Evolutionary conservation across 2,329 filamentous ascomycete species (phyloP).

Genomic region (Alternaria rosae): DNA sequence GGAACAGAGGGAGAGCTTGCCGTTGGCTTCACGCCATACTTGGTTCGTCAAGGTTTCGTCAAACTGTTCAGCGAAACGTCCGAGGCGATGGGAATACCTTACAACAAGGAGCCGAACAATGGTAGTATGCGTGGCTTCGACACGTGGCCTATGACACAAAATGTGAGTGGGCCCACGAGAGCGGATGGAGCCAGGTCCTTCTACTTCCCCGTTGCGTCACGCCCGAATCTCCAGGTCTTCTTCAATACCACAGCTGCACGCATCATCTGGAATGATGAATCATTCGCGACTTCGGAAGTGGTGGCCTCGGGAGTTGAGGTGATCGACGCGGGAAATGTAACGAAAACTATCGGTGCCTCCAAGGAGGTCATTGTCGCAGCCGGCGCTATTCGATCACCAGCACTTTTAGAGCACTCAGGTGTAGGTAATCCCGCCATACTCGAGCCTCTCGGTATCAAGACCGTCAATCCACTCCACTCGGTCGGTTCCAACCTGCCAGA

Average conservation of each 20-base stretch:
- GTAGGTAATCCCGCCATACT: conserved; percentile 45
- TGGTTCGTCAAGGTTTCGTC: conserved; percentile 33
- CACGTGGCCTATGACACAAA: conserved; percentile 53
- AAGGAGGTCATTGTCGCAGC: conserved; percentile 48
- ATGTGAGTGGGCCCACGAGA: conserved; percentile 49
- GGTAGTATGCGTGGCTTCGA: conserved; percentile 56
- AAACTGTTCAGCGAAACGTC: conserved; percentile 49
- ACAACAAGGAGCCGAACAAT: conserved; percentile 53
- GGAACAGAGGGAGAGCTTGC: conserved; percentile 33
- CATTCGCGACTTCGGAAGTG: conserved; percentile 1
- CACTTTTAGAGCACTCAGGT: conserved; percentile 48
- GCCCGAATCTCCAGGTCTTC: conserved; percentile 55
- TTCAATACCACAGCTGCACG: conserved; percentile 53
- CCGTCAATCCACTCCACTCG: conserved; percentile 27
- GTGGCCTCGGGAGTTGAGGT: conserved; percentile 37
- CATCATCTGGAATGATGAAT: conserved; percentile 46
- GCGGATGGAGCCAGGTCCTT: conserved; percentile 59
- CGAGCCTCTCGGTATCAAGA: conserved; percentile 26
- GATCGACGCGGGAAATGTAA: conserved; percentile 23
- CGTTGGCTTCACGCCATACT: conserved; percentile 39
- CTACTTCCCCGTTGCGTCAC: conserved; percentile 52
- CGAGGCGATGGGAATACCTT: conserved; percentile 44
- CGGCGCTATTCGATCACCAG: conserved; percentile 44
- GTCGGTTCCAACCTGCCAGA: conserved; percentile 49
- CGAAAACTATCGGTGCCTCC: conserved; percentile 23